Conservation (phyloP, 73 alveolate genomes). For the Durusdinium trenchii region DNA sequence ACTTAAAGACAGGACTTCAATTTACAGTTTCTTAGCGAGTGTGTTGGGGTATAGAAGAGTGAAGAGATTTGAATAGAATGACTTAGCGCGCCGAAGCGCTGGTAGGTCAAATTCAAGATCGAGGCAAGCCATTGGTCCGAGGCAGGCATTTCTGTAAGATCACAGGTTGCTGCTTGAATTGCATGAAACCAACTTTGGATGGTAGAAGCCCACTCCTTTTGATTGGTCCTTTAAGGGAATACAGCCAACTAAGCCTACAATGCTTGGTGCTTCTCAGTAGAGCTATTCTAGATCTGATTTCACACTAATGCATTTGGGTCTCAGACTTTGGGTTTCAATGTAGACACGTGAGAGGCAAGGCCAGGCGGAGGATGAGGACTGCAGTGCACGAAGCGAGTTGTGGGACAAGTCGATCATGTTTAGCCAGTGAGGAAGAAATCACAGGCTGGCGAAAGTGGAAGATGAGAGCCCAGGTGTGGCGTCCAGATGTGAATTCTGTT, state of each 20-base stretch:
- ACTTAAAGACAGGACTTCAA: not conserved
- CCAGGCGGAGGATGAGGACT: conserved; percentile 52
- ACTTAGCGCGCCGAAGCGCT: not conserved
- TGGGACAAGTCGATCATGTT: not conserved
- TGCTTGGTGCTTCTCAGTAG: too few species aligned
- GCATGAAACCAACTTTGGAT: too few species aligned
- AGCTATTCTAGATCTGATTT: too few species aligned
- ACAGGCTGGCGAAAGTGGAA: conserved; percentile 93
- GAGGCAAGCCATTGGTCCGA: conserved; percentile 32
- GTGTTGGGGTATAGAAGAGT: not conserved
- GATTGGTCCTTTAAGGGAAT: too few species aligned
- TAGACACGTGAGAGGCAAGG: not conserved
- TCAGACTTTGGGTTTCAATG: not conserved
- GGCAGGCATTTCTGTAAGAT: not conserved
- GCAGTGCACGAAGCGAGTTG: not conserved
- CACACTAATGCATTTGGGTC: too few species aligned
- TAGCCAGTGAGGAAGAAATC: conserved; percentile 29
- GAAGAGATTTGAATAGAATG: not conserved
- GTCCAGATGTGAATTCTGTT: too few species aligned
- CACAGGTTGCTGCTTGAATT: too few species aligned
- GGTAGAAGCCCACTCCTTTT: too few species aligned
- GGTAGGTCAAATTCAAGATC: conserved; percentile 41
- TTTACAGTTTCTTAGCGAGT: not conserved
- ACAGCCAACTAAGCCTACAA: too few species aligned
- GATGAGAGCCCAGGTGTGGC: conserved; percentile 67